Percentiles rank a stretch among this genome's conserved stretches.
These are phyloP conservation scores for Hydnomerulius pinastri DNA, from an alignment of 768 basidiomycete species.

Conservation along the genomic window DNA sequence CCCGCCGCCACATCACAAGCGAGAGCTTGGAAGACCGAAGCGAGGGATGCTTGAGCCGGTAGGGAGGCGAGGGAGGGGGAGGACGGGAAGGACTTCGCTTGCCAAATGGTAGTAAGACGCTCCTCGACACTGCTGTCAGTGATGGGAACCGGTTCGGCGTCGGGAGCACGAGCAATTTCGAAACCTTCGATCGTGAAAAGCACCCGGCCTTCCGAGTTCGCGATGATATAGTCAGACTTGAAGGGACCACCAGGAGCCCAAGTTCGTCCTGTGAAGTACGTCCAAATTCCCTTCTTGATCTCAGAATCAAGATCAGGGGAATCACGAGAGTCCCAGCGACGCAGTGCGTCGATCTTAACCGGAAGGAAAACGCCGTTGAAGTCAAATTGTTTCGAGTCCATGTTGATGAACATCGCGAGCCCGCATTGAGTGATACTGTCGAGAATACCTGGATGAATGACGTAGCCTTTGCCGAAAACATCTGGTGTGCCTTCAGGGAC, in stretches of 20 bases:
- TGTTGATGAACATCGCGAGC: conserved; percentile 18
- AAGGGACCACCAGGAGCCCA: conserved; percentile 18
- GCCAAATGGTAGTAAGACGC: conserved; percentile 24
- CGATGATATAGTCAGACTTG: conserved; percentile 19
- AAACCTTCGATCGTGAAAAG: conserved; percentile 27
- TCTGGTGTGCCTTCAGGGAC: too few species aligned
- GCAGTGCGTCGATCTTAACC: conserved; percentile 18
- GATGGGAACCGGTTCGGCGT: conserved; percentile 17
- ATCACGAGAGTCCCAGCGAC: conserved; percentile 15
- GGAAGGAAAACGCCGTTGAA: conserved; percentile 21
- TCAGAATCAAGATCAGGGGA: conserved; percentile 13
- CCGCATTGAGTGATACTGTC: conserved; percentile 21
- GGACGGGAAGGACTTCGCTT: conserved; percentile 16
- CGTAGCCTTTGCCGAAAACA: conserved; percentile 18
- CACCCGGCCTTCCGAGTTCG: conserved; percentile 16
- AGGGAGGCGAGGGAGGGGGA: neutral
- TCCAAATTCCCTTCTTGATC: conserved; percentile 14
- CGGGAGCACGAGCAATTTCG: conserved; percentile 22
- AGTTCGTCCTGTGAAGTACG: conserved; percentile 15
- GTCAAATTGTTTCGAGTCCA: conserved; percentile 17
- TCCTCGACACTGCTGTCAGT: conserved; percentile 17
- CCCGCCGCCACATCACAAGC: neutral
- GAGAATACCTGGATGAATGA: conserved; percentile 25
- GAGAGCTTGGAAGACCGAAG: conserved; percentile 4
- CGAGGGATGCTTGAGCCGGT: neutral